Conservation (phyloP, 768 basidiomycete genomes). For the Calocera cornea region DNA sequence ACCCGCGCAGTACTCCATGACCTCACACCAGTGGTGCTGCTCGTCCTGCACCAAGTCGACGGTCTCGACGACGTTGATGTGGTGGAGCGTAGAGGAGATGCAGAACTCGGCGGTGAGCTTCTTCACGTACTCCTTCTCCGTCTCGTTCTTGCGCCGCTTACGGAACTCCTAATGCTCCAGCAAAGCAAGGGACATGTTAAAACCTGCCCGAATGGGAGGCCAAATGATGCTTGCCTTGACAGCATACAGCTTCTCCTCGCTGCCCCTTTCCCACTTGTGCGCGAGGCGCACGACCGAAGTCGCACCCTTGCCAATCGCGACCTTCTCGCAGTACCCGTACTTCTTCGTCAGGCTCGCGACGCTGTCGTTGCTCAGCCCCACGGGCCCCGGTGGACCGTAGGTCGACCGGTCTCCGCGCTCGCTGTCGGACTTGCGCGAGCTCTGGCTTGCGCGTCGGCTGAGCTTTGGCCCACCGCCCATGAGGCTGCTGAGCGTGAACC, state of each 20-base stretch:
- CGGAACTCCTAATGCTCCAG: slow-evolving; percentile 67
- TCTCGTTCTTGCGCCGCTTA: slow-evolving; percentile 93
- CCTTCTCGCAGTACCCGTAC: slow-evolving; percentile 93
- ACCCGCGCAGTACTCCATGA: slow-evolving; percentile 99
- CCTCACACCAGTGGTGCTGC: slow-evolving; percentile 92
- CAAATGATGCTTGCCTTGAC: slow-evolving; percentile 61
- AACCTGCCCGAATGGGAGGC: not conserved
- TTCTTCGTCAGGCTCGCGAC: slow-evolving; percentile 60
- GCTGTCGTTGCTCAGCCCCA: slow-evolving; percentile 41
- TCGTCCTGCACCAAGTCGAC: slow-evolving; percentile 99
- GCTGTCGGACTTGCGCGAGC: slow-evolving; percentile 52
- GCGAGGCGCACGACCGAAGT: slow-evolving; percentile 92
- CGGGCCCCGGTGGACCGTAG: slow-evolving; percentile 20
- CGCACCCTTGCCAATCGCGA: slow-evolving; percentile 96
- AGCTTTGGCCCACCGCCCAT: slow-evolving; percentile 64
- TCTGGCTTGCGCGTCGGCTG: slow-evolving; percentile 51
- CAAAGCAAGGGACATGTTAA: not conserved
- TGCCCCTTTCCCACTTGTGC: slow-evolving; percentile 89
- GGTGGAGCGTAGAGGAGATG: slow-evolving; percentile 90
- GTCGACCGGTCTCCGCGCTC: slow-evolving; percentile 14
- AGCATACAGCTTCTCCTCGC: slow-evolving; percentile 92
- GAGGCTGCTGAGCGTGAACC: slow-evolving; percentile 77
- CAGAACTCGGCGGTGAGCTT: slow-evolving; percentile 99
- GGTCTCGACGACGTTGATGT: slow-evolving; percentile 91
- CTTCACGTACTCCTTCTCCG: slow-evolving; percentile 99